phyloP scores from a whole-genome alignment of 2,329 filamentous ascomycete genomes.

The Neonectria ditissima region DNA sequence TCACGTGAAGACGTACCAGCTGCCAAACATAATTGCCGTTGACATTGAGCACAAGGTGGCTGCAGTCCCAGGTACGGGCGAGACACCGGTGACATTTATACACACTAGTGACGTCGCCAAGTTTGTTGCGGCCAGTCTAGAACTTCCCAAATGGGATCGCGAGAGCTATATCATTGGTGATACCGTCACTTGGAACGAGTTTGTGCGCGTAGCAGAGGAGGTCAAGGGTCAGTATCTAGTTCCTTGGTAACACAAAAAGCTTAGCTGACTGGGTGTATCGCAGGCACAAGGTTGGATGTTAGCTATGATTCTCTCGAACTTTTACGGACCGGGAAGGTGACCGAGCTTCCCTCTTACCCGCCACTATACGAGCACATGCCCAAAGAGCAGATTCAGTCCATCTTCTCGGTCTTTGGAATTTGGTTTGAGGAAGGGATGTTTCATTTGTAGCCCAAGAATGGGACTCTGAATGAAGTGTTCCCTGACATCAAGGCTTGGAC shows the following conservation, averaged over 20 bases:
- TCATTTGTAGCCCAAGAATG: slow-evolving; percentile 32
- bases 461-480: slow-evolving; percentile 13
- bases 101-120: slow-evolving; percentile 61
- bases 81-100: slow-evolving; percentile 57
- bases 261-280: slow-evolving; percentile 26
- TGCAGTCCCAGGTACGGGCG: slow-evolving; percentile 61
- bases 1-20: slow-evolving; percentile 51
- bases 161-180: slow-evolving; percentile 52
- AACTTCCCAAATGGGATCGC: slow-evolving; percentile 57
- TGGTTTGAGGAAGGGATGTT: slow-evolving; percentile 40
- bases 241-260: no score
- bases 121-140: slow-evolving; percentile 56
- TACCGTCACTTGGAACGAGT: slow-evolving; percentile 56
- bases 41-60: slow-evolving; percentile 58
- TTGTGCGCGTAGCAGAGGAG: slow-evolving; percentile 54
- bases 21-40: slow-evolving; percentile 54
- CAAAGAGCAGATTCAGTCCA: slow-evolving; percentile 36
- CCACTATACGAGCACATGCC: slow-evolving; percentile 42
- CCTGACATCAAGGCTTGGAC: slow-evolving; percentile 8
- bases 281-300: slow-evolving; percentile 55
- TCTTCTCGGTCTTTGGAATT: slow-evolving; percentile 27
- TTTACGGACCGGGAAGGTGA: slow-evolving; percentile 50
- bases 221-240: slow-evolving; percentile 26
- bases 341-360: slow-evolving; percentile 46
- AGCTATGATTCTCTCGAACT: slow-evolving; percentile 51